phyloP scores from a whole-genome alignment of 2,329 filamentous ascomycete species.

The Fusarium graminum region DNA sequence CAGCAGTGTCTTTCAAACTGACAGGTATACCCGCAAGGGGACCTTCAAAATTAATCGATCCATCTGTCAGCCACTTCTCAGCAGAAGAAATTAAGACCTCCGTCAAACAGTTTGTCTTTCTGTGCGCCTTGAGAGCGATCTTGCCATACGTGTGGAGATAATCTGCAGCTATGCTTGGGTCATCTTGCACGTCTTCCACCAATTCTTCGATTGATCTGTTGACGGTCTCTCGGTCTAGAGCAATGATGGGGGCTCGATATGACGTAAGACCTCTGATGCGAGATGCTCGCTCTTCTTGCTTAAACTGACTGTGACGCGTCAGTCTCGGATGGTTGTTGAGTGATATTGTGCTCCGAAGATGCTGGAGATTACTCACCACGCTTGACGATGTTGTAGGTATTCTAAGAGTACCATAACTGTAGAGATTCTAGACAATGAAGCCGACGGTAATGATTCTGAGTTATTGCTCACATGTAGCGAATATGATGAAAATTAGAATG shows the following conservation, averaged over 20 bases:
- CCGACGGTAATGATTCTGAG: background rate
- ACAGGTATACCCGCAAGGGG: conserved; percentile 90
- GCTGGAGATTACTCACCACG: conserved; percentile 66
- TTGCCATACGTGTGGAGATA: conserved; percentile 90
- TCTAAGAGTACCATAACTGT: conserved; percentile 59
- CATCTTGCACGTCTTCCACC: conserved; percentile 81
- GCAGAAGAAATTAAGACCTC: conserved; percentile 86
- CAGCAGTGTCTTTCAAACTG: conserved; percentile 84
- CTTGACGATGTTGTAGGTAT: conserved; percentile 77
- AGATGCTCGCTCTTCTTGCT: conserved; percentile 79
- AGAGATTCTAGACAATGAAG: background rate
- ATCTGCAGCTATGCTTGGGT: conserved; percentile 73
- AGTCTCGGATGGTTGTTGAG: background rate
- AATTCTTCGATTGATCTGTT: conserved; percentile 81
- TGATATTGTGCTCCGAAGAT: background rate
- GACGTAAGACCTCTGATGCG: conserved; percentile 75
- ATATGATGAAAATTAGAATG: background rate
- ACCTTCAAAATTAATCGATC: conserved; percentile 77
- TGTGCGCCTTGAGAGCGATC: conserved; percentile 84
- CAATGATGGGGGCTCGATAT: conserved; percentile 76
- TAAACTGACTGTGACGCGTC: conserved; percentile 71
- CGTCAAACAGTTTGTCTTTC: conserved; percentile 89
- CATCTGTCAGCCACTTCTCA: conserved; percentile 75
- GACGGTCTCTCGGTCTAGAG: conserved; percentile 75
- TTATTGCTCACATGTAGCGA: background rate